A percentile compares a stretch with the other conserved stretches of the same genome.
phyloP scores from a whole-genome alignment of 2,329 filamentous ascomycete species.

The Scedosporium apiospermum region DNA sequence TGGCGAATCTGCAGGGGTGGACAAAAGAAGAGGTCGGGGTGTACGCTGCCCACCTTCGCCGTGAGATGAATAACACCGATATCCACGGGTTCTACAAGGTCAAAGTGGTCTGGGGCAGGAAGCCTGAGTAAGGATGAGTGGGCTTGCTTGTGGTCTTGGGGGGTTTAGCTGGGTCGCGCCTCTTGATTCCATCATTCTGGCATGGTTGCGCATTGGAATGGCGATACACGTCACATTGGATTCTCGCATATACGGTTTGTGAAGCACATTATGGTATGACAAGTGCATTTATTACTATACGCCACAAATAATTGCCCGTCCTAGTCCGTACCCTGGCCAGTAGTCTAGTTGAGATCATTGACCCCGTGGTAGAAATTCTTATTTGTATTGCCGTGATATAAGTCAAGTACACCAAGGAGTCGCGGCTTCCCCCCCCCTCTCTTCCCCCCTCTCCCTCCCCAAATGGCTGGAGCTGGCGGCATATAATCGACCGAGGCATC shows the following conservation, averaged over 20 bases:
- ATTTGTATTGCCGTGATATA: no score
- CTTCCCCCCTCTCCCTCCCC: no score
- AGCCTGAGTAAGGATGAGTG: background rate
- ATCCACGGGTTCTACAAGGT: conserved; percentile 29
- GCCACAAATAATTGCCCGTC: no score
- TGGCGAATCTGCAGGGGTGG: conserved; percentile 25
- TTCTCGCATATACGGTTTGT: background rate
- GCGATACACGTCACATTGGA: background rate
- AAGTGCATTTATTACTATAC: no score
- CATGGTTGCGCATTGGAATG: background rate
- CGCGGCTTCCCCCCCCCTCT: no score
- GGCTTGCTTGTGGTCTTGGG: background rate
- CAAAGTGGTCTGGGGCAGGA: conserved; percentile 15
- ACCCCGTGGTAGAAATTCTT: no score
- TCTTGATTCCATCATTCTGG: background rate
- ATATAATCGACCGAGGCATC: no score
- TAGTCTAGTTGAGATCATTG: no score
- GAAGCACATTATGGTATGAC: no score
- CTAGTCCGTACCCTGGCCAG: no score
- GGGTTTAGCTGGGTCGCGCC: background rate
- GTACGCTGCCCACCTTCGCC: conserved; percentile 22
- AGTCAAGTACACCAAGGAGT: no score
- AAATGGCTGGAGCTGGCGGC: no score
- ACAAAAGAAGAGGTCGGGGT: conserved; percentile 19
- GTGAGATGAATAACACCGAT: conserved; percentile 21